A percentile compares a stretch with the other conserved stretches of the same genome.
Evolutionary conservation across 768 basidiomycete genomes (phyloP).

Genomic region (Psilocybe subaeruginosa): DNA sequence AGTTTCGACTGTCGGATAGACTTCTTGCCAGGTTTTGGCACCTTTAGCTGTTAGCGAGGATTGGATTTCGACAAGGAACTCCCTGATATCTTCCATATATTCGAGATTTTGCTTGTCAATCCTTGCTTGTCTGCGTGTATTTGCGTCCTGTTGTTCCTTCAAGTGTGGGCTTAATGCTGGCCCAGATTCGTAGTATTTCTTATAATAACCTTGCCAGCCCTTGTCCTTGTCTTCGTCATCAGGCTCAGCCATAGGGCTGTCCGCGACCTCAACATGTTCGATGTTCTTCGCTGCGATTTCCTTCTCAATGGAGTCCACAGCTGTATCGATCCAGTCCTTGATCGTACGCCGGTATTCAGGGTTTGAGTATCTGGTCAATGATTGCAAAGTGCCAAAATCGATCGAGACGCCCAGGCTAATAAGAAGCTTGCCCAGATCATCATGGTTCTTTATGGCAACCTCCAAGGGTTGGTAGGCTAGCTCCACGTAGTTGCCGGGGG

Average conservation of each 20-base stretch:
- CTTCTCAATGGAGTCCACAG: constrained; percentile 24
- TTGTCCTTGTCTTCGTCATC: constrained; percentile 8
- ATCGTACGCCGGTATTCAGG: constrained; percentile 27
- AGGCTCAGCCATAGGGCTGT: constrained; percentile 1
- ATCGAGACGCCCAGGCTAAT: constrained; percentile 37
- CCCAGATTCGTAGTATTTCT: constrained; percentile 2
- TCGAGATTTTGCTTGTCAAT: constrained; percentile 13
- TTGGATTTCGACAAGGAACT: constrained; percentile 38
- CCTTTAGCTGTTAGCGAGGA: constrained; percentile 32
- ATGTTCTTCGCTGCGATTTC: constrained; percentile 26
- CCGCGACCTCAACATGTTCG: neutral
- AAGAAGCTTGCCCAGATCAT: constrained; percentile 43
- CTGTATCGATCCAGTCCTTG: constrained; percentile 42
- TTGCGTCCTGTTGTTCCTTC: neutral
- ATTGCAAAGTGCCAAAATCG: constrained; percentile 33
- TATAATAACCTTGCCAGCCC: constrained; percentile 12
- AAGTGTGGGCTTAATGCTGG: neutral
- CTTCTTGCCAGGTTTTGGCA: constrained; percentile 46
- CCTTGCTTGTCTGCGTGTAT: neutral
- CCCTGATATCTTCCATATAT: constrained; percentile 28
- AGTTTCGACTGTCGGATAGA: constrained; percentile 32
- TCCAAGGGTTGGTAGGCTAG: constrained; percentile 38
- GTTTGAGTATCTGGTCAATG: constrained; percentile 21
- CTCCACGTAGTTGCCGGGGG: constrained; percentile 28
- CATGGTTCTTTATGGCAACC: constrained; percentile 34